phyloP scores from a whole-genome alignment of 176 grass and related monocot genomes.

The Pontederia paniculata region DNA sequence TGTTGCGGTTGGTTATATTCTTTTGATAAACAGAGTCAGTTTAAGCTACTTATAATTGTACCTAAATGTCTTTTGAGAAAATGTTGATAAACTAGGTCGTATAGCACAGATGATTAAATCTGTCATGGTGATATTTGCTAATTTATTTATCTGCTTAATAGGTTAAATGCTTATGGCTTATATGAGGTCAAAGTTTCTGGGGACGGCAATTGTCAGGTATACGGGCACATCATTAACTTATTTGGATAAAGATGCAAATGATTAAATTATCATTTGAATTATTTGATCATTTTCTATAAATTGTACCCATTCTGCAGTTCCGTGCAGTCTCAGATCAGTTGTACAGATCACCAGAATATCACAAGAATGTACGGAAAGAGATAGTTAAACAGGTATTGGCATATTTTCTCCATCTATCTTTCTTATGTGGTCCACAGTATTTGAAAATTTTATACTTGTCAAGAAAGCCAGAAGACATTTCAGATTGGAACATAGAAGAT shows the following conservation, averaged over 20 bases:
- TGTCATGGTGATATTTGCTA: slow-evolving; percentile 10
- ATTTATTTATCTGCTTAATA: slow-evolving; percentile 28
- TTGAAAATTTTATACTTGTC: not conserved
- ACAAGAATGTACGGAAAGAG: slow-evolving; percentile 88
- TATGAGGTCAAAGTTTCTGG: slow-evolving; percentile 83
- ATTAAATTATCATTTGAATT: not conserved
- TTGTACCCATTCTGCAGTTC: slow-evolving; percentile 43
- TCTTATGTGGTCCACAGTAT: not conserved
- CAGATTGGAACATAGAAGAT: no score
- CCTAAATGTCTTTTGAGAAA: slow-evolving; percentile 2
- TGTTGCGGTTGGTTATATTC: no score
- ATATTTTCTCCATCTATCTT: not conserved
- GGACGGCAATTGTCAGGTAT: slow-evolving; percentile 97
- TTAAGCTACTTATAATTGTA: slow-evolving; percentile 4
- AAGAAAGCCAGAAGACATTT: not conserved
- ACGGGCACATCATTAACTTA: slow-evolving; percentile 1
- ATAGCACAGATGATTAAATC: not conserved
- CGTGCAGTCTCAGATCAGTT: slow-evolving; percentile 95
- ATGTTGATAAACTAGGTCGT: no score
- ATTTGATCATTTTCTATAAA: slow-evolving; percentile 9
- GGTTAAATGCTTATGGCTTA: slow-evolving; percentile 79
- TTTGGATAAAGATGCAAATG: not conserved
- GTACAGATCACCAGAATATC: slow-evolving; percentile 73
- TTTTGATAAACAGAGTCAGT: no score
- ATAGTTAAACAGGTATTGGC: slow-evolving; percentile 88